Percentiles rank a stretch among this genome's conserved stretches.
phyloP scores from a whole-genome alignment of 345 rosid genomes.

The Noccaea bulbosa region DNA sequence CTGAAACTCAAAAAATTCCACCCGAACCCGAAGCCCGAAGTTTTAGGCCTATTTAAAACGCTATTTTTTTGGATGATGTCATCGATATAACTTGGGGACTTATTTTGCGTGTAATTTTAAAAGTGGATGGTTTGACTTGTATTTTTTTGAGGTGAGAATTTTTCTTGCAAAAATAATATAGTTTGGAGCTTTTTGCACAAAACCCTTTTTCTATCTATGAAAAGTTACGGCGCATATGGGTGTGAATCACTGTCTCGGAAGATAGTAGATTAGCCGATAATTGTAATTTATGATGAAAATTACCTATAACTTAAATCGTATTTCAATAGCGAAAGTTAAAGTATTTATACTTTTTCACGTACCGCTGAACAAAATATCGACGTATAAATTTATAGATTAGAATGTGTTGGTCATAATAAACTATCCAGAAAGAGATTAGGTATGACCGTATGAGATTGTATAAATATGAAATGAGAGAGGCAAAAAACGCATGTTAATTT shows the following conservation, averaged over 20 bases:
- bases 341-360: neutral
- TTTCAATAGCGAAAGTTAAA: neutral
- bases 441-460: neutral
- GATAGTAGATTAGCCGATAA: neutral
- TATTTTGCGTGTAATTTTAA: no score
- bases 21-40: no score
- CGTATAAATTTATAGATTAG: neutral
- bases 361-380: neutral
- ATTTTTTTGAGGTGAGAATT: no score
- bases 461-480: constrained; percentile 20
- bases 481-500: constrained; percentile 35
- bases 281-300: neutral
- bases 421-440: constrained; percentile 25
- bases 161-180: no score
- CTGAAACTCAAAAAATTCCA: no score
- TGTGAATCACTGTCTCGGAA: constrained; percentile 5
- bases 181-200: no score
- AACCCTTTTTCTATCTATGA: no score
- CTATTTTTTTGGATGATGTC: no score
- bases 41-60: no score
- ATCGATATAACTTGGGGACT: no score
- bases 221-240: no score
- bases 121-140: no score
- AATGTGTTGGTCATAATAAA: neutral
- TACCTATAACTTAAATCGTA: neutral